phyloP scores from a whole-genome alignment of 306 rosid genomes.

The Quercus parvula region DNA sequence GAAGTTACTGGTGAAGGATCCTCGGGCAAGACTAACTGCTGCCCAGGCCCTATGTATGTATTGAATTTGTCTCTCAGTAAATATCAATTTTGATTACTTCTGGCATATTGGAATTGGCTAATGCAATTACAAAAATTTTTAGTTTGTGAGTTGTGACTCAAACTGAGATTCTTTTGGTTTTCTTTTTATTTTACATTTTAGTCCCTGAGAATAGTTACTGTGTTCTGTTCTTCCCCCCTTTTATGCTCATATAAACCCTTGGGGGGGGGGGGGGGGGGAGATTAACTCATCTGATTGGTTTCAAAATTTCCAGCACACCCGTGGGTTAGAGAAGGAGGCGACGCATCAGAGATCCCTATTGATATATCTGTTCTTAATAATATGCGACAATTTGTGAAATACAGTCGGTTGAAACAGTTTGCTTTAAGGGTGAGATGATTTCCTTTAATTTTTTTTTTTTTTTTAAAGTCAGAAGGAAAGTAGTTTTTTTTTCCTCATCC shows the following conservation, averaged over 20 bases:
- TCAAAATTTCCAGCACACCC: conserved; percentile 71
- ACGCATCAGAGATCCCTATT: conserved; percentile 89
- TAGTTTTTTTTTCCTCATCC: conserved; percentile 7
- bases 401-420: conserved; percentile 94
- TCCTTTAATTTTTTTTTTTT: background rate
- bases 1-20: conserved; percentile 95
- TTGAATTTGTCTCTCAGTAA: conserved; percentile 17
- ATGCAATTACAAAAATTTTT: background rate
- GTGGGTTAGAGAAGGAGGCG: conserved; percentile 98
- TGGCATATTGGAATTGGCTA: conserved; percentile 19
- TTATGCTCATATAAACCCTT: background rate
- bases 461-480: conserved; percentile 14
- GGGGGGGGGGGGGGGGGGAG: background rate
- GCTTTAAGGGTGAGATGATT: conserved; percentile 72
- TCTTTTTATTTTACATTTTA: background rate
- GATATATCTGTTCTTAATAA: conserved; percentile 92
- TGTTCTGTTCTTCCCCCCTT: background rate
- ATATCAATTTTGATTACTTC: conserved; percentile 20
- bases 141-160: background rate
- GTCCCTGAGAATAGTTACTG: conserved; percentile 12
- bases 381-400: conserved; percentile 91
- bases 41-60: conserved; percentile 97
- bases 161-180: background rate
- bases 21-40: conserved; percentile 95
- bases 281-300: conserved; percentile 22